These are phyloP conservation scores for Porphyrellus cyaneotinctus DNA, from an alignment of 768 basidiomycete species.

Conservation along the genomic window DNA sequence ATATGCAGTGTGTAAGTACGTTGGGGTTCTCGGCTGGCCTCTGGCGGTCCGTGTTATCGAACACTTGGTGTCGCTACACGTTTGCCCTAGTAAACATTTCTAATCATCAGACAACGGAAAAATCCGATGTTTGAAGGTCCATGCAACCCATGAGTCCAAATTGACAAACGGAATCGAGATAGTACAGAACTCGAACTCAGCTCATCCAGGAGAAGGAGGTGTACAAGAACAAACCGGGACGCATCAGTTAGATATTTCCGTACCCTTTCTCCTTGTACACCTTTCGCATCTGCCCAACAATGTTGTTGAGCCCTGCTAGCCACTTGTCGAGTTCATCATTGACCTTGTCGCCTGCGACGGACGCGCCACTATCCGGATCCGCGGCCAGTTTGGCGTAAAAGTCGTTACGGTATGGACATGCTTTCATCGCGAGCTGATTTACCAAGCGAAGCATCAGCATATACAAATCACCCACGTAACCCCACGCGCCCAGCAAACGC, in stretches of 20 bases:
- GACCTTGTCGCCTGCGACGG: conserved; percentile 45
- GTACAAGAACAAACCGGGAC: neutral
- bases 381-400: conserved; percentile 61
- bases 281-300: conserved; percentile 45
- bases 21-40: no score
- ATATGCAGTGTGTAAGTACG: no score
- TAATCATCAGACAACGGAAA: no score
- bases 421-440: conserved; percentile 51
- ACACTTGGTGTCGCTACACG: no score
- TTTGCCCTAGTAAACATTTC: no score
- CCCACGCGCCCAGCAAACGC: neutral
- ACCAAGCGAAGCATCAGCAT: neutral
- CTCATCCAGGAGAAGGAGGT: neutral
- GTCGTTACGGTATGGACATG: conserved; percentile 54
- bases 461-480: neutral
- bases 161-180: no score
- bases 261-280: conserved; percentile 58
- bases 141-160: no score
- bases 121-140: no score
- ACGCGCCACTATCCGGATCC: conserved; percentile 52
- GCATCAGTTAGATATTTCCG: conserved; percentile 33
- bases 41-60: no score
- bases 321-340: conserved; percentile 53
- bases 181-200: no score
- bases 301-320: conserved; percentile 53